These are phyloP conservation scores for Pilobolus umbonatus DNA, from an alignment of 192 early-diverging fungal genomes.

Conservation along the genomic window DNA sequence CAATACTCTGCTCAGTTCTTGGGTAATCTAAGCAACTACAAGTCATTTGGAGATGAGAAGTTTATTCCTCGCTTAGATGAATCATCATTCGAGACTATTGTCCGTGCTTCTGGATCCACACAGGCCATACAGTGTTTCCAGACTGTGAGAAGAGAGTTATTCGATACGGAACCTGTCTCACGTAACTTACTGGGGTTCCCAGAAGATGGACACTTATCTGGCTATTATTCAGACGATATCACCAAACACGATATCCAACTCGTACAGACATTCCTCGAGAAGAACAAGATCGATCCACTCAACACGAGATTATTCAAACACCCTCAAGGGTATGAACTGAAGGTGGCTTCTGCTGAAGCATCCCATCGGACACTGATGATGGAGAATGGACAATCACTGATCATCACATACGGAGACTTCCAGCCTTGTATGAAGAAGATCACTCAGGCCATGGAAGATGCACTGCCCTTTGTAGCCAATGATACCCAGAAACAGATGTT, in stretches of 20 bases:
- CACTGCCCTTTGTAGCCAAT: constrained; percentile 48
- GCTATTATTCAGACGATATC: constrained; percentile 50
- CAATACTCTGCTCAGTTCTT: constrained; percentile 50
- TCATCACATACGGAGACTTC: constrained; percentile 48
- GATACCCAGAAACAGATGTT: constrained; percentile 50
- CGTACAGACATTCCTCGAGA: constrained; percentile 34
- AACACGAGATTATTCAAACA: constrained; percentile 40
- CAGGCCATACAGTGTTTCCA: constrained; percentile 31
- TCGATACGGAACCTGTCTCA: constrained; percentile 35
- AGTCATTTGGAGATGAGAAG: constrained; percentile 59
- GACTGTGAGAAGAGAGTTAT: constrained; percentile 31
- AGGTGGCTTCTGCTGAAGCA: constrained; percentile 38
- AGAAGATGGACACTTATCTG: constrained; percentile 56
- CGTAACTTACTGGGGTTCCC: constrained; percentile 50
- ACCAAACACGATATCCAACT: constrained; percentile 45
- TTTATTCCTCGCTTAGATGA: constrained; percentile 47
- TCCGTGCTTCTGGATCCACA: constrained; percentile 28
- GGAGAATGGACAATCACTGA: constrained; percentile 34
- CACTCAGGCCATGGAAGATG: constrained; percentile 37
- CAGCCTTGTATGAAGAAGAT: constrained; percentile 33
- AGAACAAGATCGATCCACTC: constrained; percentile 19
- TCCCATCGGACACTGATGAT: constrained; percentile 19
- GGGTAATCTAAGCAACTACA: constrained; percentile 55
- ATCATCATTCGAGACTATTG: constrained; percentile 40
- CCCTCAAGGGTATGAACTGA: constrained; percentile 7